Conservation (phyloP, 345 rosid species). For the Kandelia obovata region DNA sequence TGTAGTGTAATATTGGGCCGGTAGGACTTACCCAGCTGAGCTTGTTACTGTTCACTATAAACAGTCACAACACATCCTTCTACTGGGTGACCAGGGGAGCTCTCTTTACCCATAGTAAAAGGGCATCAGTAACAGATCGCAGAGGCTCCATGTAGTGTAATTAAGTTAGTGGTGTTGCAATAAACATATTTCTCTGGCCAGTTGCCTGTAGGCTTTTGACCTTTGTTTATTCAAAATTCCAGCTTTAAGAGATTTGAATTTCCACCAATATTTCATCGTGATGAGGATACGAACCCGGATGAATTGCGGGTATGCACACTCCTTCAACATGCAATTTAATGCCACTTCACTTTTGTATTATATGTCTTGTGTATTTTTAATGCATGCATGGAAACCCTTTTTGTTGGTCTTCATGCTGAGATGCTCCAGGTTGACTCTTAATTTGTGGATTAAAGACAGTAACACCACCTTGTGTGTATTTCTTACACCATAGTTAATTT, state of each 20-base stretch:
- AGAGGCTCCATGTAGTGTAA: too few relatives aligned
- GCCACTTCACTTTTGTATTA: neutral
- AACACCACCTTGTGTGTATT: neutral
- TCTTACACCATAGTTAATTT: too few relatives aligned
- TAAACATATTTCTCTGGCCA: conserved; percentile 7
- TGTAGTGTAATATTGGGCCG: too few relatives aligned
- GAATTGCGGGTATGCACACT: conserved; percentile 62
- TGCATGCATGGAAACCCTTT: neutral
- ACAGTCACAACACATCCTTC: neutral
- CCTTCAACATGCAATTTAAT: conserved; percentile 8
- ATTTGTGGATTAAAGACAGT: neutral
- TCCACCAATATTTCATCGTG: conserved; percentile 85
- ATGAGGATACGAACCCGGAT: conserved; percentile 72
- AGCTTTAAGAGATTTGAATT: conserved; percentile 89
- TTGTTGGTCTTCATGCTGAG: neutral
- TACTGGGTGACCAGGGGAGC: neutral
- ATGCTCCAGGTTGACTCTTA: neutral
- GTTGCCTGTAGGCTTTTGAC: neutral
- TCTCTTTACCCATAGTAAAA: neutral
- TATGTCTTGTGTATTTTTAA: neutral
- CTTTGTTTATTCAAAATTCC: conserved; percentile 24
- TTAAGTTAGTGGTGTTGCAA: conserved; percentile 3
- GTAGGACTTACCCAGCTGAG: neutral
- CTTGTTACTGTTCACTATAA: neutral
- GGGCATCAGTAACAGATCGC: too few relatives aligned